Conservation (phyloP, 2,329 filamentous ascomycete genomes). For the Fusarium acutatum region DNA sequence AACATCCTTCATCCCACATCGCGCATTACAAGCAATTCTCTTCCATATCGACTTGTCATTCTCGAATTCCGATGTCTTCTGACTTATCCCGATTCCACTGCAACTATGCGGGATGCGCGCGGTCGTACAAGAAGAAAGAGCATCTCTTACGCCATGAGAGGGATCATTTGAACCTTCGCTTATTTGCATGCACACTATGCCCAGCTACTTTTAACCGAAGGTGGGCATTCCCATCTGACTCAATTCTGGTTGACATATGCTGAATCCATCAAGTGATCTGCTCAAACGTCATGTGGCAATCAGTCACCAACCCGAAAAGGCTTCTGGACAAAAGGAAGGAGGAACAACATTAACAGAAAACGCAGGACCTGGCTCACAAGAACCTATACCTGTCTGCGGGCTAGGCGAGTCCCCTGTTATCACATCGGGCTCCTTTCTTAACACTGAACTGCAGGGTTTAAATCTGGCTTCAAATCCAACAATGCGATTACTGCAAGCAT, state of each 20-base stretch:
- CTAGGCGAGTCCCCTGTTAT: fast-evolving
- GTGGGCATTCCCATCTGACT: not conserved
- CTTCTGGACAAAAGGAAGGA: fast-evolving
- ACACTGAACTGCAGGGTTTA: not conserved
- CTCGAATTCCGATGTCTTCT: not conserved
- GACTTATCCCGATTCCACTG: not conserved
- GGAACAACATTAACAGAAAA: not conserved
- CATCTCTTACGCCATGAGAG: not conserved
- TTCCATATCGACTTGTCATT: not conserved
- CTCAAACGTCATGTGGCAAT: not conserved
- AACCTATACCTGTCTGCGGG: not conserved
- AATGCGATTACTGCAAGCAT: not conserved
- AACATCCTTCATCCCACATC: not conserved
- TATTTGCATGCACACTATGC: not conserved
- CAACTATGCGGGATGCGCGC: not conserved
- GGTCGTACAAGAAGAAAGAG: not conserved
- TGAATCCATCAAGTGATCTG: not conserved
- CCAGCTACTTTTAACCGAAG: not conserved
- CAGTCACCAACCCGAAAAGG: not conserved
- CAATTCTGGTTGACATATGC: fast-evolving
- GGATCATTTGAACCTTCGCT: not conserved
- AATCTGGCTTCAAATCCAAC: not conserved
- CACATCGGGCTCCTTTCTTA: fast-evolving
- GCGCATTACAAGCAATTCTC: not conserved
- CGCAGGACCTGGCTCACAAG: fast-evolving